phyloP scores from a whole-genome alignment of 495 filamentous ascomycete genomes.

The Tuber magnatum region DNA sequence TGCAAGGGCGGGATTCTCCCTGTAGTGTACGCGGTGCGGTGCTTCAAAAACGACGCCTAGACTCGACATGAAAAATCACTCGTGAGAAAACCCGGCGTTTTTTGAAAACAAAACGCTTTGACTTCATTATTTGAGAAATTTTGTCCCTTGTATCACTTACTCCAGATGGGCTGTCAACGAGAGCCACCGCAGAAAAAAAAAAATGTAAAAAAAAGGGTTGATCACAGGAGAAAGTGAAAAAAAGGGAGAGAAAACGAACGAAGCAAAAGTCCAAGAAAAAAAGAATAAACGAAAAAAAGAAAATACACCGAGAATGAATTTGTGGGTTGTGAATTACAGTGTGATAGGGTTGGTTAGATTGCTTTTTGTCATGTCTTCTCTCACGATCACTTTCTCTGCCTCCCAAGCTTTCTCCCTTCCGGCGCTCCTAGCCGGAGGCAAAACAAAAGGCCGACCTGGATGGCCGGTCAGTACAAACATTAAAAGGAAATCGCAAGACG shows the following conservation, averaged over 20 bases:
- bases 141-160: slow-evolving; percentile 2
- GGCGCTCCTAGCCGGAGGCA: background rate
- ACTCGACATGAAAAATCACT: slow-evolving; percentile 8
- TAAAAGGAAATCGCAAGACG: background rate
- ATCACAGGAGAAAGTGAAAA: slow-evolving; percentile 2
- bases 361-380: background rate
- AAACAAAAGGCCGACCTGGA: background rate
- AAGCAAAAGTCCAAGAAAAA: slow-evolving; percentile 13
- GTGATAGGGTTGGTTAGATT: background rate
- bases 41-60: background rate
- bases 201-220: slow-evolving; percentile 24
- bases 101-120: slow-evolving; percentile 28
- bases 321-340: background rate
- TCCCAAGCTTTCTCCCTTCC: background rate
- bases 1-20: background rate
- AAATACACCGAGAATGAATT: slow-evolving; percentile 1
- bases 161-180: slow-evolving; percentile 9
- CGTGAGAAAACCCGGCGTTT: slow-evolving; percentile 20
- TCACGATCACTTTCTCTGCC: background rate
- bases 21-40: background rate
- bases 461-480: background rate
- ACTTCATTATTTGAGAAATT: slow-evolving; percentile 4
- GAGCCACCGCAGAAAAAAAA: slow-evolving; percentile 31
- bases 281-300: slow-evolving; percentile 15
- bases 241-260: background rate